Evolutionary conservation across 1,139 yeast genomes (phyloP).

Genomic region (Kurtzmaniella natalensis): DNA sequence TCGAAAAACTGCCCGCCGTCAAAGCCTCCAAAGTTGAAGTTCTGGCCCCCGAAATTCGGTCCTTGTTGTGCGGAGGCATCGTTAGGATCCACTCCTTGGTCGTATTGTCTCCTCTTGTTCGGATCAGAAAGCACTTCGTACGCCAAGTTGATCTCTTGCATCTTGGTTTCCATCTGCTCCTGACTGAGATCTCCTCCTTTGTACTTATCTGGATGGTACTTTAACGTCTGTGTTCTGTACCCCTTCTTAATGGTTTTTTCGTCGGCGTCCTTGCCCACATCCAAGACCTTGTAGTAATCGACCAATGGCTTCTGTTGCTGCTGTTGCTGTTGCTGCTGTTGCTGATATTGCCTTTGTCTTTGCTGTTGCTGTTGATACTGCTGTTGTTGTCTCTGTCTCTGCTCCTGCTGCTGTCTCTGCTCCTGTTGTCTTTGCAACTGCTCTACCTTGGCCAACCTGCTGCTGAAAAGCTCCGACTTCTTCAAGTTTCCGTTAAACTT

Average conservation of each 20-base stretch:
- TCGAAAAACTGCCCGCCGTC: slow-evolving; percentile 7
- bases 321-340: slow-evolving; percentile 34
- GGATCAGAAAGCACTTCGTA: slow-evolving; percentile 77
- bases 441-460: slow-evolving; percentile 24
- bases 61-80: slow-evolving; percentile 27
- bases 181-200: slow-evolving; percentile 59
- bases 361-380: slow-evolving; percentile 44
- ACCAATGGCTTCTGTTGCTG: slow-evolving; percentile 42
- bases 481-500: slow-evolving; percentile 28
- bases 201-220: slow-evolving; percentile 89
- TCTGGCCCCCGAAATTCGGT: slow-evolving; percentile 15
- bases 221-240: slow-evolving; percentile 70
- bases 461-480: slow-evolving; percentile 37
- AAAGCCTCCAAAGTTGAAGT: slow-evolving; percentile 18
- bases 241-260: slow-evolving; percentile 76
- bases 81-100: slow-evolving; percentile 61
- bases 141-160: slow-evolving; percentile 92
- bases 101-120: slow-evolving; percentile 62
- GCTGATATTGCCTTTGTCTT: slow-evolving; percentile 42
- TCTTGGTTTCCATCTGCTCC: slow-evolving; percentile 74
- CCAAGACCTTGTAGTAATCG: slow-evolving; percentile 82
- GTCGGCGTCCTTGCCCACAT: slow-evolving; percentile 62
- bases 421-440: slow-evolving; percentile 20
- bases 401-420: slow-evolving; percentile 40
- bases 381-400: slow-evolving; percentile 47